Base-by-base conservation (phyloP, 1,139 yeast species). In the Kodamaea sp. region DNA sequence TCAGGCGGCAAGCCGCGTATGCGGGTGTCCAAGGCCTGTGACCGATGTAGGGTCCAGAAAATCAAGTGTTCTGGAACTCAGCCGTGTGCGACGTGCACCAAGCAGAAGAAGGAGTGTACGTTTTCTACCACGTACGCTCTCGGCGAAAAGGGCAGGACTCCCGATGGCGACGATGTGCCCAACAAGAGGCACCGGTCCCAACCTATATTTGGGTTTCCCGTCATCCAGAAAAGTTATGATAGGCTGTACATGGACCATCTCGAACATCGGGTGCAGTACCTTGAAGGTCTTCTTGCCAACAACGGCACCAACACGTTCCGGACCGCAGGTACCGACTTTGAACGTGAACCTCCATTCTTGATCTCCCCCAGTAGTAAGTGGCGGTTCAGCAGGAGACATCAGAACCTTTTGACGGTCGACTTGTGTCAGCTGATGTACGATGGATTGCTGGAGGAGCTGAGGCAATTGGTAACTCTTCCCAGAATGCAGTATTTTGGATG, bases 401-500 rank as follows among this genome's bases (percentile, higher is more conserved):
- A 73, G 38, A 68, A 69, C 33, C 49, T 70, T n/a, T 50, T 80
- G 21, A 66, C 77, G 3, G 61, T 61, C 20, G 73, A 69, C 29
- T 54, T 79, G 27, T 78, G 79, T 23, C 45, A 54, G 13, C 54
- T 64, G 15, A 48, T 74, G 41, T 64, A 65, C 46, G 43, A 59
- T 5, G 51, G 61, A 22, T 55, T 80, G 22, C 54, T 71, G 7
- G 64, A 61, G 5, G 68, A 67, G 15, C 57, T 63, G 44, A 59
- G 62, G 34, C 48, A 55, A 23, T 53, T 61, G 25, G 69, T 78
- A 5, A 51, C 61, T 4, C 47, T 75, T 9, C 87, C 87, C 4
- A 55, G 86, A 38, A 59, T 68, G 13, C 86, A 80, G 49, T 74
- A 68, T 42, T 80, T 77, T 48, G 85, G 83, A 11, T 80, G 85